Base-by-base conservation (phyloP, 164 flowering plant genomes). In the Magnolia changhungtana region DNA sequence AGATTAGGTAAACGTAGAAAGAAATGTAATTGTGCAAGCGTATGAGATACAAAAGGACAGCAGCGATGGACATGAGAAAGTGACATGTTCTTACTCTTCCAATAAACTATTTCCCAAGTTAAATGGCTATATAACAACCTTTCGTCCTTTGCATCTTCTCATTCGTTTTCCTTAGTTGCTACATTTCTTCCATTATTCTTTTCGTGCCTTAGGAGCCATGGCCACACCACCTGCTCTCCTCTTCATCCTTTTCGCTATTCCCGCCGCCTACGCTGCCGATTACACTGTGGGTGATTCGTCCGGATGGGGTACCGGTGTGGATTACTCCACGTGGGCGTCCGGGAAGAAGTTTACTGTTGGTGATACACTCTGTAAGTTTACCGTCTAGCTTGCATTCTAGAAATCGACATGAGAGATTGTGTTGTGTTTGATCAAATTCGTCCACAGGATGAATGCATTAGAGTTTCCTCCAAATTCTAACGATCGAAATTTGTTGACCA, bases 251-350 rank as follows among this genome's bases (percentile, higher is more conserved):
- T 50, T 68, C 21, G 73, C 64, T 37, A 52, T 69, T 67, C 77
- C 77, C 4, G 72, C 67, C 2, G 50, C 67, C 58, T 68, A 68
- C 10, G 83, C 83, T 7, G 18, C 27, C 0, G 67, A 75, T 14
- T 72, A 76, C 58, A 65, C 20, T 1, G 93, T 92, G 7, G 97
- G 97, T 0, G 98, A 85, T 55, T 81, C 16, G 49, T 71, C 86
- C 0, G 97, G 93, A 18, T 94, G 98, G 98, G 87, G 83, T 76
- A 83, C 84, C 16, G 88, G 92, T 74, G 79, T 84, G 2, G 78
- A 91, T 75, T 88, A 91, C 51, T 82, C 77, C 68, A 49, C 83
- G 24, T 94, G 98, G 98, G 21, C 76, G 1, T 29, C 61, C 0
- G 86, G 65, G 74, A 88, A 90, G 81, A 83, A 49, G 14, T 90